Evolutionary conservation across 139 green algal species (phyloP), one percentile per base, ranked within the genome.

Genomic region (Chlorella vulgaris): DNA sequence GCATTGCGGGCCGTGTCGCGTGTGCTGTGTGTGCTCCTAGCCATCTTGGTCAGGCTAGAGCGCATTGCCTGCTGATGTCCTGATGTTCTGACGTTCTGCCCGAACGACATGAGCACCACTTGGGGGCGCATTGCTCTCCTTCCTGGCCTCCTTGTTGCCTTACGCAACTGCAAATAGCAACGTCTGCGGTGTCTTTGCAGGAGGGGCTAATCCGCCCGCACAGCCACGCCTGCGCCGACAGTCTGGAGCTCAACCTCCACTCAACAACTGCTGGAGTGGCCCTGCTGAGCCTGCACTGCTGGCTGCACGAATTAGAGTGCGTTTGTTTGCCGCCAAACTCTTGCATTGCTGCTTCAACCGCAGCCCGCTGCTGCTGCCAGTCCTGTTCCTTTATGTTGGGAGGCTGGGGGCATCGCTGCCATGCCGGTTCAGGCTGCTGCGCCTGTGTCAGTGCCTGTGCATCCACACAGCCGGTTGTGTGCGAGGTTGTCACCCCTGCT

Each of bases 291-390:
- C 80, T 85, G 26, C 70, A 81, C 62, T 62, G 42, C 71, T 85
- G 81, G 81, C 81, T 85, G 42, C 43, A 51, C 18, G 81, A 85
- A 21, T 62, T 85, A 2, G 21, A 36, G 81, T 85, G 71, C 35
- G 80, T 40, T 18, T n/a, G n/a, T n/a, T n/a, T n/a, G n/a, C n/a
- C n/a, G n/a, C n/a, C n/a, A n/a, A n/a, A n/a, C n/a, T n/a, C n/a
- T n/a, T n/a, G n/a, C n/a, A n/a, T n/a, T n/a, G n/a, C n/a, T n/a
- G n/a, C n/a, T n/a, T n/a, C n/a, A n/a, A n/a, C n/a, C n/a, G n/a
- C n/a, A n/a, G n/a, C n/a, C n/a, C n/a, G n/a, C n/a, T n/a, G n/a
- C n/a, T n/a, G n/a, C n/a, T n/a, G n/a, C n/a, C n/a, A n/a, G n/a
- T n/a, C n/a, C n/a, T n/a, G n/a, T n/a, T n/a, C n/a, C n/a, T n/a